Percentiles rank a stretch among this genome's conserved stretches.
phyloP scores from a whole-genome alignment of 164 flowering plant genomes.

The Chimonanthus praecox region DNA sequence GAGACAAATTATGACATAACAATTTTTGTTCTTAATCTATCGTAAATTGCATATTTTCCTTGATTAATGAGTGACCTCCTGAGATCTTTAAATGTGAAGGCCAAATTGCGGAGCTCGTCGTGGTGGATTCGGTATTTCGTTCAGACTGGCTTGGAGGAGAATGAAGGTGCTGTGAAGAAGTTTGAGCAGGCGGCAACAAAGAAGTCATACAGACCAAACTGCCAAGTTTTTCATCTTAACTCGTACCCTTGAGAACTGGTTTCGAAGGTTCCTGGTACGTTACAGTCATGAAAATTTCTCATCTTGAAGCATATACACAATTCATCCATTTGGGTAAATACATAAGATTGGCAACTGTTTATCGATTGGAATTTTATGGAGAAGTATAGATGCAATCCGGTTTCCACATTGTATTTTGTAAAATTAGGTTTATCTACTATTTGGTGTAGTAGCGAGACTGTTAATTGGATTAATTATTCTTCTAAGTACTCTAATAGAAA shows the following conservation, averaged over 20 bases:
- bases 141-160: constrained; percentile 69
- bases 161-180: constrained; percentile 64
- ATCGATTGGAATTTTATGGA: constrained; percentile 5
- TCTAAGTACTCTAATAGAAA: background rate
- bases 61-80: background rate
- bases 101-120: constrained; percentile 76
- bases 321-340: background rate
- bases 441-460: background rate
- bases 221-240: constrained; percentile 86
- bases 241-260: constrained; percentile 38
- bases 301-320: background rate
- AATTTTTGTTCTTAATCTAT: background rate
- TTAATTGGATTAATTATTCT: too few relatives aligned
- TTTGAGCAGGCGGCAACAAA: constrained; percentile 69
- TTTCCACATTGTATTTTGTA: too few relatives aligned
- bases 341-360: constrained; percentile 1
- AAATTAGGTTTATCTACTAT: too few relatives aligned
- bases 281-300: background rate
- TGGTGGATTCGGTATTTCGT: constrained; percentile 85
- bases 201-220: constrained; percentile 55
- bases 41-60: background rate
- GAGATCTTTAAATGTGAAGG: constrained; percentile 31
- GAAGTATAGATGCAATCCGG: background rate
- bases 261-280: background rate
- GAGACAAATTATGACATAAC: background rate